These are phyloP conservation scores for Malus domestica DNA, from an alignment of 306 rosid species.

Conservation along the genomic window DNA sequence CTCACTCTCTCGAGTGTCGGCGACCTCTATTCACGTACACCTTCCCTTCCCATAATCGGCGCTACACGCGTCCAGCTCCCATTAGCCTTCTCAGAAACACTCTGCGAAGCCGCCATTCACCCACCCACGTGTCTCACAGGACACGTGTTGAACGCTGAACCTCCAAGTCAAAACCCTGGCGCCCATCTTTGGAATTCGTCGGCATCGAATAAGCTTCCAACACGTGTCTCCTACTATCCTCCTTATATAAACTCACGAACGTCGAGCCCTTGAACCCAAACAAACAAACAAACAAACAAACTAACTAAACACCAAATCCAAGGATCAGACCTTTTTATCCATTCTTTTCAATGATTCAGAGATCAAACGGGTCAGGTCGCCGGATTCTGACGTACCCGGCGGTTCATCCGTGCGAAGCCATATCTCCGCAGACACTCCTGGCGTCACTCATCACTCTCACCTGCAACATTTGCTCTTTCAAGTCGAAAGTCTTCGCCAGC, in stretches of 20 bases:
- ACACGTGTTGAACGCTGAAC: neutral
- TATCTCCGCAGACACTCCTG: constrained; percentile 40
- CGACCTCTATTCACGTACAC: constrained; percentile 22
- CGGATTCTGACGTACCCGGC: constrained; percentile 68
- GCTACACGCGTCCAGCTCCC: constrained; percentile 32
- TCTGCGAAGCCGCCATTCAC: constrained; percentile 17
- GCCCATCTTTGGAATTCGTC: neutral
- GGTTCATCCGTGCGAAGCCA: constrained; percentile 45
- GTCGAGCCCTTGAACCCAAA: neutral
- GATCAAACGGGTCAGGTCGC: constrained; percentile 38
- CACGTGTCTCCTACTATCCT: constrained; percentile 32
- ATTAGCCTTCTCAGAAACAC: neutral
- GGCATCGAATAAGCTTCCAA: neutral
- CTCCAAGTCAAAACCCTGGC: neutral
- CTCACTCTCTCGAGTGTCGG: constrained; percentile 28
- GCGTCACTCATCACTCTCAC: constrained; percentile 38
- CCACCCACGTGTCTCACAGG: constrained; percentile 11
- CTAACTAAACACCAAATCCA: constrained; percentile 13
- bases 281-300: neutral
- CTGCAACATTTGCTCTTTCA: constrained; percentile 26
- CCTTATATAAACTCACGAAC: constrained; percentile 7
- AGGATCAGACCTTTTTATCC: neutral
- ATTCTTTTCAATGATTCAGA: constrained; percentile 35
- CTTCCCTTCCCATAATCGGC: constrained; percentile 14
- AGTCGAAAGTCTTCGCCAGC: constrained; percentile 27